These are phyloP conservation scores for Torrubiellomyces zombiae DNA, from an alignment of 2,329 filamentous ascomycete species.

Conservation along the genomic window DNA sequence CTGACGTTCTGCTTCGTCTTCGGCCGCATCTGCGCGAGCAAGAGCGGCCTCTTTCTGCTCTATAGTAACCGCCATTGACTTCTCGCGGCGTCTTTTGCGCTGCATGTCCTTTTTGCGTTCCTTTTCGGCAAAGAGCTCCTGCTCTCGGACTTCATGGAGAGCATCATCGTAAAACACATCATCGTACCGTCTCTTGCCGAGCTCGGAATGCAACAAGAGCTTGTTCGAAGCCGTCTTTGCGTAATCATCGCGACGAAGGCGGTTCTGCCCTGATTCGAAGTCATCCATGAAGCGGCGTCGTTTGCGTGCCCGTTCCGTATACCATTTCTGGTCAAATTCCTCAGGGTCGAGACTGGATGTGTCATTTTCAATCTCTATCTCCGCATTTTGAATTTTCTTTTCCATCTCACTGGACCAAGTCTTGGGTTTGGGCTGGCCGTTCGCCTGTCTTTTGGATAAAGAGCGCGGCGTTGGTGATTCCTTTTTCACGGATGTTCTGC, in stretches of 20 bases:
- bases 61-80: constrained; percentile 84
- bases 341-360: constrained; percentile 28
- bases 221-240: constrained; percentile 40
- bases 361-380: constrained; percentile 25
- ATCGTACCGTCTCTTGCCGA: constrained; percentile 61
- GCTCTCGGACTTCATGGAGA: constrained; percentile 71
- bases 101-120: constrained; percentile 99
- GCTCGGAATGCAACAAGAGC: constrained; percentile 50
- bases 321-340: constrained; percentile 28
- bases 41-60: constrained; percentile 78
- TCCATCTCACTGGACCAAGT: constrained; percentile 37
- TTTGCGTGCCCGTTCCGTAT: constrained; percentile 44
- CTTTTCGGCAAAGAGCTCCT: constrained; percentile 86
- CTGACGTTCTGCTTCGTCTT: constrained; percentile 67
- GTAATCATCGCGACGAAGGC: constrained; percentile 44
- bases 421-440: constrained; percentile 49
- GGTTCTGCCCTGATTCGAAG: constrained; percentile 46
- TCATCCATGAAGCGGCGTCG: constrained; percentile 50
- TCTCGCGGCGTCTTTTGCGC: constrained; percentile 84
- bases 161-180: constrained; percentile 65
- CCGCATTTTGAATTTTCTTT: constrained; percentile 21
- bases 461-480: constrained; percentile 30
- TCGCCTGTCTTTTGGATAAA: constrained; percentile 40
- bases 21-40: constrained; percentile 57
- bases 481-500: constrained; percentile 34